A percentile compares a stretch with the other conserved stretches of the same genome.
Conservation (phyloP, 495 filamentous ascomycete species). For the Chaetomium fimeti region DNA sequence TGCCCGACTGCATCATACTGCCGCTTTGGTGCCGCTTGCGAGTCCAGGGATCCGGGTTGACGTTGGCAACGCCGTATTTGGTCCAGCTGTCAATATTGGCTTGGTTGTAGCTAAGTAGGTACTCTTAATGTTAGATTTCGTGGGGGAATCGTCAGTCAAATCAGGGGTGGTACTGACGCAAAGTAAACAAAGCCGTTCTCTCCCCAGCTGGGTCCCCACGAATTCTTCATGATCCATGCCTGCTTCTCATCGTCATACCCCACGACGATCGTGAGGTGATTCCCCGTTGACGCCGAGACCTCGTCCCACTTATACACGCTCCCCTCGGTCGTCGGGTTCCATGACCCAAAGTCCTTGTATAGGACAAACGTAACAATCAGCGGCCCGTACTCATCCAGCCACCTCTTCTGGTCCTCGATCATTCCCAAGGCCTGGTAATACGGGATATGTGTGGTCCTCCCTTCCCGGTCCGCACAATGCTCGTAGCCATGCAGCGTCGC, state of each 20-base stretch:
- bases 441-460: constrained; percentile 23
- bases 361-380: constrained; percentile 24
- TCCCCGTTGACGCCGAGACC: constrained; percentile 10
- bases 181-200: constrained; percentile 27
- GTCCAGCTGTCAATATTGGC: constrained; percentile 28
- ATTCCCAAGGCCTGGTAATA: constrained; percentile 17
- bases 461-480: constrained; percentile 20
- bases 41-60: constrained; percentile 29
- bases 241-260: constrained; percentile 26
- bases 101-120: constrained; percentile 19
- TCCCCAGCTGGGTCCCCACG: constrained; percentile 26
- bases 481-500: constrained; percentile 11
- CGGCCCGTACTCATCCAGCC: constrained; percentile 29
- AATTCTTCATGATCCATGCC: constrained; percentile 32
- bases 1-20: constrained; percentile 27
- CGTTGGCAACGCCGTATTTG: constrained; percentile 25
- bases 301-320: constrained; percentile 21
- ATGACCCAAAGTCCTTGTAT: constrained; percentile 22
- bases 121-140: background rate
- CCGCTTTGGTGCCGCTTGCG: constrained; percentile 26
- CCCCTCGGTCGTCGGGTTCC: constrained; percentile 4
- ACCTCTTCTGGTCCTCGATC: constrained; percentile 29
- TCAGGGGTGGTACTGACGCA: constrained; percentile 23
- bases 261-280: constrained; percentile 26
- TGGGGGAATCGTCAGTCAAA: too few relatives aligned